Conservation (phyloP, 2,329 filamentous ascomycete species). For the Ceratocystis diversiconidia region DNA sequence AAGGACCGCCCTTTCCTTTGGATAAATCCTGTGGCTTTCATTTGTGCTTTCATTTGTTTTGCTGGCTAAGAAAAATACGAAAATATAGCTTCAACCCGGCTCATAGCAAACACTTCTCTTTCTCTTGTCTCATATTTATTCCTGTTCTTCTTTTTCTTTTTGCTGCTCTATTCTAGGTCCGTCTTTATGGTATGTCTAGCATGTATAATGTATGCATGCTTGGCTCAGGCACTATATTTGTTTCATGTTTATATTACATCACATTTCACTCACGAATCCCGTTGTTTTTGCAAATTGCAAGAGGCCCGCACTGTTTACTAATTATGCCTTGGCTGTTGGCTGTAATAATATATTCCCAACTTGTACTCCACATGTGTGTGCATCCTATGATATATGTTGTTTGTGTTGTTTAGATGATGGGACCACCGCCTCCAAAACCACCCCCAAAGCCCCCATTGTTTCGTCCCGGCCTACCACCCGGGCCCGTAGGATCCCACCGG, state of each 20-base stretch:
- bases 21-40: not conserved
- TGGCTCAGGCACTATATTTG: not conserved
- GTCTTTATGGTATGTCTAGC: not conserved
- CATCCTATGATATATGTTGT: not conserved
- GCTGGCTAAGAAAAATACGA: not conserved
- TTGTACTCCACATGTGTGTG: not conserved
- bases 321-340: not conserved
- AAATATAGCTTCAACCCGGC: not conserved
- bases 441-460: conserved; percentile 24
- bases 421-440: conserved; percentile 22
- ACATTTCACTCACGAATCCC: not conserved
- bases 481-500: conserved; percentile 79
- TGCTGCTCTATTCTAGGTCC: not conserved
- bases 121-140: not conserved
- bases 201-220: not conserved
- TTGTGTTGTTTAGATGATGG: conserved; percentile 20
- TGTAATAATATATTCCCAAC: not conserved
- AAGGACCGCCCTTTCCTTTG: no score
- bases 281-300: not conserved
- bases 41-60: not conserved
- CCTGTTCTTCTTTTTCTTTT: not conserved
- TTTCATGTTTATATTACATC: not conserved
- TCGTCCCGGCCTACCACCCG: conserved; percentile 31
- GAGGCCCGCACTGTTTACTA: not conserved
- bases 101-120: not conserved